Evolutionary conservation across 345 rosid genomes (phyloP), one percentile per base, ranked within the genome.

Genomic region (Mercurialis annua): DNA sequence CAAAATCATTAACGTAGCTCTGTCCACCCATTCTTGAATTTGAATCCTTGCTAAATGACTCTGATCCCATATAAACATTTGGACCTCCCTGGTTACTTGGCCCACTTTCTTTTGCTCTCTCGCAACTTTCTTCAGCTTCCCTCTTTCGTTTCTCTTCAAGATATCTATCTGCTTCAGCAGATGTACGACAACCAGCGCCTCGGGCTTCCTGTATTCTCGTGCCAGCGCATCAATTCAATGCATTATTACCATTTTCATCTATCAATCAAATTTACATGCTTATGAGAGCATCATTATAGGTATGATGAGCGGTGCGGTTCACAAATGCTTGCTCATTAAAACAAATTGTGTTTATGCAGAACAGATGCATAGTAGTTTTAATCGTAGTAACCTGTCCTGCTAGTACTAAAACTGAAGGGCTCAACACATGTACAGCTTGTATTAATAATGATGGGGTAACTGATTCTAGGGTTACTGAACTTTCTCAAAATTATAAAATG

Each of bases 121-220:
- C 83, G 72, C 81, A 76, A 71, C 77, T 86, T 76, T 93, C 99
- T 73, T 88, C 96, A 9, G 83, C 87, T 71, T 88, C 98, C 68
- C 86, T 78, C 82, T 81, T 84, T 76, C 84, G 81, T 60, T 90
- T 90, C 51, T 66, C 82, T 66, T 82, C 92, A 20, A 85, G 66
- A 57, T 85, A 86, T 60, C 83, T 78, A 66, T 92, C 97, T 38
- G 96, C 96, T 81, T 92, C 98, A 33, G 86, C 86, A 33, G 93
- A 71, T 26, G 96, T 81, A 15, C 89, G 86, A 66, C 98, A 95
- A 69, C 98, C 98, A 69, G 98, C 97, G 51, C 84, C 75, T 68
- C 81, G 92, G 38, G 99, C 98, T 65, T 92, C 98, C 99, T 95
- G 86, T 62, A 74, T 48, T 61, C 36, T 56, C 49, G 54, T 33